Percentiles rank a stretch among this genome's conserved stretches.
phyloP scores from a whole-genome alignment of 2,329 filamentous ascomycete species.

The Pezicula neosporulosa region DNA sequence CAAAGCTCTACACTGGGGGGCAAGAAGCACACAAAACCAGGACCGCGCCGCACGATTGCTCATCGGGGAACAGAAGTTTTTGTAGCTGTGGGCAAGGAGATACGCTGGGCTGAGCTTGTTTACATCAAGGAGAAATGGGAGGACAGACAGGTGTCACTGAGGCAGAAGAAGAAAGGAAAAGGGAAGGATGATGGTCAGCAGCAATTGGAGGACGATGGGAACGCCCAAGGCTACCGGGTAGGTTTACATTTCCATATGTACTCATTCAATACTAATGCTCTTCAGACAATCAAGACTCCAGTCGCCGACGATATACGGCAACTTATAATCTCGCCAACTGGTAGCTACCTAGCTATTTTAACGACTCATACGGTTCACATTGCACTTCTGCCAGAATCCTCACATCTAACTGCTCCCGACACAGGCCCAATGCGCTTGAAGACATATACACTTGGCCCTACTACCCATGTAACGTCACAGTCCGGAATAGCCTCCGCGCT shows the following conservation, averaged over 20 bases:
- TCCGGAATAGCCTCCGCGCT: constrained; percentile 75
- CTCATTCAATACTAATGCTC: constrained; percentile 17
- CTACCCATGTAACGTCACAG: constrained; percentile 84
- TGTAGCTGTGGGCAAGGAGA: constrained; percentile 81
- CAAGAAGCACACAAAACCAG: constrained; percentile 40
- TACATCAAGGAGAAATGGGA: constrained; percentile 67
- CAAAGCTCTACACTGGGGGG: constrained; percentile 12
- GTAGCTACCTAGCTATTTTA: constrained; percentile 78
- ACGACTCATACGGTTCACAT: constrained; percentile 88
- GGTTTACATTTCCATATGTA: constrained; percentile 17
- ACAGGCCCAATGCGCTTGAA: constrained; percentile 70
- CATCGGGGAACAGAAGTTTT: constrained; percentile 84
- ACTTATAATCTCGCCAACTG: constrained; percentile 77
- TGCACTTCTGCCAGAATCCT: constrained; percentile 76
- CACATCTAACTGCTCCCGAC: constrained; percentile 70
- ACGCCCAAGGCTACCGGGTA: constrained; percentile 45
- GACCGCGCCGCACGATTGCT: constrained; percentile 67
- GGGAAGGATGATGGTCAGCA: constrained; percentile 5
- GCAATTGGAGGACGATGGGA: constrained; percentile 28
- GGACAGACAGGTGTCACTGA: constrained; percentile 28
- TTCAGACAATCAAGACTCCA: constrained; percentile 71
- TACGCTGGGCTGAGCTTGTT: constrained; percentile 85
- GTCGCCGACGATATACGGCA: constrained; percentile 82
- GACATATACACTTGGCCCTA: constrained; percentile 88
- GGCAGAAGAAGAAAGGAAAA: constrained; percentile 13